Evolutionary conservation across 1,139 yeast genomes (phyloP).

Genomic region (Geotrichum reessii): DNA sequence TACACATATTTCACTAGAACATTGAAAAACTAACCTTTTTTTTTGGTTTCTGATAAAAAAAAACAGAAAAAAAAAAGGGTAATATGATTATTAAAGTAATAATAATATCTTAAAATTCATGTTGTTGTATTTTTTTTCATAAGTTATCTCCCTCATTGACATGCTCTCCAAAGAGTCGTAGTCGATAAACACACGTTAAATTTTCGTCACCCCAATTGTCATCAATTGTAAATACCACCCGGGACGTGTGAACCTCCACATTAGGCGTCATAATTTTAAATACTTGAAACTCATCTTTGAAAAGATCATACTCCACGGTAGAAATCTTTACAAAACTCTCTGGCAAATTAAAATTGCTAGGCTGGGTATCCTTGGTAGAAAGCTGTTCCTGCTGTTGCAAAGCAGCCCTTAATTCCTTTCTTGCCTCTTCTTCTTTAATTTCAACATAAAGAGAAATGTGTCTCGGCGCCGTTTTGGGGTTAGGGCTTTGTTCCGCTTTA

Average conservation of each 20-base stretch:
- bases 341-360: constrained; percentile 18
- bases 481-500: constrained; percentile 27
- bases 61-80: neutral
- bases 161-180: constrained; percentile 31
- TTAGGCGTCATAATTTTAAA: constrained; percentile 28
- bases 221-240: constrained; percentile 27
- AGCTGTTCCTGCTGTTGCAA: neutral
- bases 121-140: neutral
- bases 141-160: neutral
- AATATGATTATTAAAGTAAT: neutral
- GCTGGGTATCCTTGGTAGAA: neutral
- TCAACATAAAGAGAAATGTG: constrained; percentile 33
- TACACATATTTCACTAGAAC: neutral
- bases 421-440: constrained; percentile 22
- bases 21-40: too few species aligned
- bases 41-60: neutral
- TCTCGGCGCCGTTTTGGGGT: constrained; percentile 32
- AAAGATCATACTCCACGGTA: constrained; percentile 30
- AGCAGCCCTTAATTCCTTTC: constrained; percentile 14
- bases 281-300: constrained; percentile 28
- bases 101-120: neutral
- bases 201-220: constrained; percentile 35
- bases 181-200: constrained; percentile 35
- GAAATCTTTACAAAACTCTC: constrained; percentile 26
- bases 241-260: constrained; percentile 21